Evolutionary conservation across 208 protist genomes (phyloP), one percentile per base, ranked within the genome.

Genomic region (Trypanosoma congolense): DNA sequence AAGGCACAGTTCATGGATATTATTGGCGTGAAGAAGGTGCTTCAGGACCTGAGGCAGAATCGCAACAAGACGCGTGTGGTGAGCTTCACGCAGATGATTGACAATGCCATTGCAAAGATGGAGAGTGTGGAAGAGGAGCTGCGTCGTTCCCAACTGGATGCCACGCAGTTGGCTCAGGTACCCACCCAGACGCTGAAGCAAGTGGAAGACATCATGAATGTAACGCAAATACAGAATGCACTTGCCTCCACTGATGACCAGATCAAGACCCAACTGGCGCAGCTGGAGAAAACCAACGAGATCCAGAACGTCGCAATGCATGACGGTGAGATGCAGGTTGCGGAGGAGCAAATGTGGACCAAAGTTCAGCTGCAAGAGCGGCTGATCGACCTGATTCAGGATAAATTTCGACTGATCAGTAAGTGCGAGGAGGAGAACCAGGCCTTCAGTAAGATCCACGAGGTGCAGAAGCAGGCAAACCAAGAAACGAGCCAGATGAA

Each of bases 321-420:
- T 50, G 79, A 87, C 58, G 79, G 79, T 50, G 79, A 87, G 57
- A 83, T 87, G 79, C 72, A 80, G 69, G 68, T 87, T 55, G 42
- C 42, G 10, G 42, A 46, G 42, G 42, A 46, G 42, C 42, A 46
- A 46, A 46, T 46, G 42, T 46, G 42, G 42, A 46, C 42, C 10
- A 46, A 46, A n/a, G 42, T 46, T 9, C 42, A 46, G 42, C 42
- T 46, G 6, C 42, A 46, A n/a, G 42, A 46, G 42, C 42, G 42
- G 10, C n/a, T 46, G 0, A 46, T 46, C 21, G 42, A 46, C n/a
- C 42, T 46, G 18, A 46, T 46, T 24, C 42, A 46, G 42, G 42
- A 46, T n/a, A 46, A 46, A 24, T 46, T 46, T n/a, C 42, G 42
- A 6, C n/a, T 46, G 18, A 46, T 46, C 21, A 24, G 42, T n/a